Conservation (phyloP, 2,329 filamentous ascomycete species). For the Pseudogymnoascus sp. region DNA sequence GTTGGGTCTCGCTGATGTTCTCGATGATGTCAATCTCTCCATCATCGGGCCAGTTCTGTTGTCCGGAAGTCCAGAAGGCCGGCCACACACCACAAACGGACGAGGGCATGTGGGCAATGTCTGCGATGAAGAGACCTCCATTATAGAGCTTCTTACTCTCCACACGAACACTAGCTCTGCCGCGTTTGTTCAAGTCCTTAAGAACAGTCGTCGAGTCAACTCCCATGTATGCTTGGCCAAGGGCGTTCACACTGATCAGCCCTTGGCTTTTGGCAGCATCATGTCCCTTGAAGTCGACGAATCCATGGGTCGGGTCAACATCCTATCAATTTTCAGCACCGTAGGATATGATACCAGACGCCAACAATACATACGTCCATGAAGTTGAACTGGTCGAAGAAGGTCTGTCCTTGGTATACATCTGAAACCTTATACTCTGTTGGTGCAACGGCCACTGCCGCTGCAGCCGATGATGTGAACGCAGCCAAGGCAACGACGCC, state of each 20-base stretch:
- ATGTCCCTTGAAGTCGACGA: slow-evolving; percentile 59
- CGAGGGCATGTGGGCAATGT: slow-evolving; percentile 41
- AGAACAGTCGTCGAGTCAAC: slow-evolving; percentile 36
- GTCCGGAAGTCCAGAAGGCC: slow-evolving; percentile 17
- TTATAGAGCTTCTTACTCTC: slow-evolving; percentile 37
- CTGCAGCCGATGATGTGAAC: slow-evolving; percentile 10
- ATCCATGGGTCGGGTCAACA: slow-evolving; percentile 64
- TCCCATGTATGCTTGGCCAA: slow-evolving; percentile 41
- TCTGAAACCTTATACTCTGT: slow-evolving; percentile 18
- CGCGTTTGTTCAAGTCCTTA: slow-evolving; percentile 27
- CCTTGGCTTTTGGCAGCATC: slow-evolving; percentile 53
- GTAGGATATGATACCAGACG: neutral
- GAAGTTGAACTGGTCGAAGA: slow-evolving; percentile 46
- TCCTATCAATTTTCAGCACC: slow-evolving; percentile 17
- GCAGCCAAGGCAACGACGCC: slow-evolving; percentile 19
- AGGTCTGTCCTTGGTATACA: slow-evolving; percentile 35
- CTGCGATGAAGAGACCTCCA: slow-evolving; percentile 39
- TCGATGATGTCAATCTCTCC: slow-evolving; percentile 27
- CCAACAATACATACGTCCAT: slow-evolving; percentile 32
- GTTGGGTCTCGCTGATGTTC: slow-evolving; percentile 52
- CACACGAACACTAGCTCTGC: slow-evolving; percentile 39
- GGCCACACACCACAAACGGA: slow-evolving; percentile 18
- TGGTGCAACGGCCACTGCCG: slow-evolving; percentile 11
- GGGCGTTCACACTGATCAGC: slow-evolving; percentile 43
- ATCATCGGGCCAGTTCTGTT: slow-evolving; percentile 25